Base-by-base conservation (phyloP, 805 yeast species). In the Candida xiaguanensis region DNA sequence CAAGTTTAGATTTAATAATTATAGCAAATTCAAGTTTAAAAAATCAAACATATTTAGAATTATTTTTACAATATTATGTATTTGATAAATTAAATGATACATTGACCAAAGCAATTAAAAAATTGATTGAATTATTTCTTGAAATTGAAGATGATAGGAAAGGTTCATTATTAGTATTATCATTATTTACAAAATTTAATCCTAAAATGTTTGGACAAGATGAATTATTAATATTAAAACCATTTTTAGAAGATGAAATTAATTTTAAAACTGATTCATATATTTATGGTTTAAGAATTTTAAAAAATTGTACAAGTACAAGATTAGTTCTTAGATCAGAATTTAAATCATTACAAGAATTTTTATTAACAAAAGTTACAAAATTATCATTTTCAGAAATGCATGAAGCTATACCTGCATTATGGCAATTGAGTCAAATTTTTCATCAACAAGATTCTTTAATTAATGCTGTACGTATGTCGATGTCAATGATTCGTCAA, bases 321-420 rank as follows among this genome's bases (percentile, higher is more conserved):
- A 53, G 68, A 7, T 49, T 53, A 0, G 59, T 74, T 4, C 60
- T 84, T 33, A 72, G 80, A 34, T 70, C 75, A 0, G 69, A 64
- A 2, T 82, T 80, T 49, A 49, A 78, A 19, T 72, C 68, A 8
- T 67, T 80, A 12, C 82, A 78, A 52, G 50, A 66, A 0, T 66
- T 75, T 2, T 49, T 86, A n/a, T 53, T 85, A 44, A 64, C 65
- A 24, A 62, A 75, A 23, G 56, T 86, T 23, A 80, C 90, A 2
- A 81, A 75, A 44, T 74, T 82, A 59, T 74, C 70, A 37, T 68
- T 72, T 0, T 66, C 56, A 41, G 93, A 85, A 47, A 57, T 86
- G 7, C 76, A 76, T n/a, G 81, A 80, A 51, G 95, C 91, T 0
- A 73, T 86, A 56, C 88, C 89, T 1, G 70, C 86, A 41, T 59